Conservation (phyloP, 305 asterid genomes). For the Fraxinus platypoda region DNA sequence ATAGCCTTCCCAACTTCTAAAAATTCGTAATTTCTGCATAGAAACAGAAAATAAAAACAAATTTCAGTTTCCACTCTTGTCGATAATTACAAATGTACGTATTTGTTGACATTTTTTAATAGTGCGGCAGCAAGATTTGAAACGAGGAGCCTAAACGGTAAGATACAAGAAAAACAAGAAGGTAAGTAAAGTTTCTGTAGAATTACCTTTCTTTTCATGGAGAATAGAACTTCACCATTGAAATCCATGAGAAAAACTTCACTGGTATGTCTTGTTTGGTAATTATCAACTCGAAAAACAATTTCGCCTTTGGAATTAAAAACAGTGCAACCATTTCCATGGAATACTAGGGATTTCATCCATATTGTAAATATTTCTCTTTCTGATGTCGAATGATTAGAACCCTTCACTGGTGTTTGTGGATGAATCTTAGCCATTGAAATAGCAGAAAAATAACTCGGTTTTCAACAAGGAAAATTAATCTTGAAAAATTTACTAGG, state of each 20-base stretch:
- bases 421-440: conserved; percentile 49
- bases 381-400: conserved; percentile 28
- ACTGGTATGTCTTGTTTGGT: conserved; percentile 43
- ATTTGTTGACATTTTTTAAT: too few relatives aligned
- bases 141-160: not conserved
- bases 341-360: conserved; percentile 75
- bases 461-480: not conserved
- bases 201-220: conserved; percentile 58
- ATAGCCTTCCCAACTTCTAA: conserved; percentile 64
- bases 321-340: conserved; percentile 70
- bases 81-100: too few relatives aligned
- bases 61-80: too few relatives aligned
- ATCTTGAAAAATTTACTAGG: not conserved
- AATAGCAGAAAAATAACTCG: not conserved
- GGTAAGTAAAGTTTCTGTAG: not conserved
- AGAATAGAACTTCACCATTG: conserved; percentile 53
- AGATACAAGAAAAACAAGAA: not conserved
- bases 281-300: conserved; percentile 64
- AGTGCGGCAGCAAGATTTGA: too few relatives aligned
- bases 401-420: conserved; percentile 23
- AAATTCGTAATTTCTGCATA: conserved; percentile 47
- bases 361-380: conserved; percentile 64
- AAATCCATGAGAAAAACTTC: conserved; percentile 66
- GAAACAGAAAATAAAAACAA: too few relatives aligned
- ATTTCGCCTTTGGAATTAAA: conserved; percentile 52